Base-by-base conservation (phyloP, 1,284 basidiomycete species). In the Athelia sp. region DNA sequence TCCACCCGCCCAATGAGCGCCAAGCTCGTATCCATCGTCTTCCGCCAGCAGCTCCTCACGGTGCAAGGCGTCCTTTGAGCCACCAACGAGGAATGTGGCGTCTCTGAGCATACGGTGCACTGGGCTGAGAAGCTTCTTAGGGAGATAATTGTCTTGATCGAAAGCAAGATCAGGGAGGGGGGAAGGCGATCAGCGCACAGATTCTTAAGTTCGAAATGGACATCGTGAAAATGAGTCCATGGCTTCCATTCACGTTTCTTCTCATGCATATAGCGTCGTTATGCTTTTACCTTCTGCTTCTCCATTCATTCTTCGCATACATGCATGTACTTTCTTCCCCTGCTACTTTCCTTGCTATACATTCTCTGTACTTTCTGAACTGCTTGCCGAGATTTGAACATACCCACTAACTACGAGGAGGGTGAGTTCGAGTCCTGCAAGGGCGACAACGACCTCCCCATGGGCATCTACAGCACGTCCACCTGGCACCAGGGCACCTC, bases 101-200 rank as follows among this genome's bases (percentile, higher is more conserved):
- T 87, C 8, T 85, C 82, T 40, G 79, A 81, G 61, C 80, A 82
- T 59, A 87, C 87, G 84, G 71, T 84, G 52, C 82, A 81, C 58
- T 87, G 76, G 73, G 75, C 78, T 10, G 74, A 76, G 43, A 62
- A 70, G 15, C 70, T 87, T 45, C 69, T 76, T 19, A 62, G 74
- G 38, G 84, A 88, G 65, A 74, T 76, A 13, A 78, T 88, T 52
- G 82, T 87, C 2, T 68, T 79, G 36, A 80, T 87, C 18, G 76
- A 83, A 61, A 84, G 83, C 40, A 47, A 58, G 22, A 49, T 68
- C 2, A 62, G 66, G 55, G 51, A 51, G 8, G 66, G 81, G 36
- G 77, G 80, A 71, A 76, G 60, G 76, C 79, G 24, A 74, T 61
- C 50, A 59, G 62, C 42, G 59, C 78, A 51, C 78, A 77, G 0